A percentile compares a stretch with the other conserved stretches of the same genome.
Evolutionary conservation across 2,329 filamentous ascomycete genomes (phyloP).

Genomic region (Talaromyces sp.): DNA sequence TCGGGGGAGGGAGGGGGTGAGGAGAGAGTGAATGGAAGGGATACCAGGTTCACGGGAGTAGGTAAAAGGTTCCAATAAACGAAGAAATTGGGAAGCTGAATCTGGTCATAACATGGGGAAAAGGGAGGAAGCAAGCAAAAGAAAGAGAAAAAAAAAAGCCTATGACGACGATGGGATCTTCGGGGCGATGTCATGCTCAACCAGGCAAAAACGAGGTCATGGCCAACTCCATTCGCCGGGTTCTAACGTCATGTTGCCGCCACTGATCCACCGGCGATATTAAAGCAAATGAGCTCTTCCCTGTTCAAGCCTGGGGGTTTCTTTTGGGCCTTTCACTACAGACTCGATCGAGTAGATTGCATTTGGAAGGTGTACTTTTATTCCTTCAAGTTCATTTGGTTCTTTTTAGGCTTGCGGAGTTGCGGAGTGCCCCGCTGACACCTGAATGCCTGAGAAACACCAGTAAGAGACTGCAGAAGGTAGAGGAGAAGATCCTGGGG

Average conservation of each 20-base stretch:
- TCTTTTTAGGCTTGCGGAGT: neutral
- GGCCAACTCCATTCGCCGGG: neutral
- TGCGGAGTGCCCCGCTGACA: neutral
- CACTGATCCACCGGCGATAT: neutral
- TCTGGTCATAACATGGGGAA: neutral
- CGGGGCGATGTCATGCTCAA: conserved; percentile 13
- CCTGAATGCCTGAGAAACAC: neutral
- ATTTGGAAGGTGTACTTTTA: neutral
- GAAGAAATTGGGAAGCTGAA: neutral
- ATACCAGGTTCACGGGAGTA: neutral
- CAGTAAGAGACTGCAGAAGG: too few relatives aligned
- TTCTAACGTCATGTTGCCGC: conserved; percentile 7
- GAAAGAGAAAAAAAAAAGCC: conserved; percentile 7
- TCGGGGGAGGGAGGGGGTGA: conserved; percentile 5
- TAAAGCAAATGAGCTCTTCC: neutral
- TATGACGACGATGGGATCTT: conserved; percentile 9
- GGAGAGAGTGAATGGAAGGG: neutral
- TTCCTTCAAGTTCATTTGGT: neutral
- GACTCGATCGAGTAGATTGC: too few relatives aligned
- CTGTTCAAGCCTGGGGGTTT: too few relatives aligned
- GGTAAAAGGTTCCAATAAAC: conserved; percentile 11
- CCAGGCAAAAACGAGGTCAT: neutral
- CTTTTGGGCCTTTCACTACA: too few relatives aligned
- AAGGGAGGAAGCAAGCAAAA: conserved; percentile 3
- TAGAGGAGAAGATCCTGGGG: too few relatives aligned